Conservation (phyloP, 306 rosid species). For the Ochetophila trinervis region DNA sequence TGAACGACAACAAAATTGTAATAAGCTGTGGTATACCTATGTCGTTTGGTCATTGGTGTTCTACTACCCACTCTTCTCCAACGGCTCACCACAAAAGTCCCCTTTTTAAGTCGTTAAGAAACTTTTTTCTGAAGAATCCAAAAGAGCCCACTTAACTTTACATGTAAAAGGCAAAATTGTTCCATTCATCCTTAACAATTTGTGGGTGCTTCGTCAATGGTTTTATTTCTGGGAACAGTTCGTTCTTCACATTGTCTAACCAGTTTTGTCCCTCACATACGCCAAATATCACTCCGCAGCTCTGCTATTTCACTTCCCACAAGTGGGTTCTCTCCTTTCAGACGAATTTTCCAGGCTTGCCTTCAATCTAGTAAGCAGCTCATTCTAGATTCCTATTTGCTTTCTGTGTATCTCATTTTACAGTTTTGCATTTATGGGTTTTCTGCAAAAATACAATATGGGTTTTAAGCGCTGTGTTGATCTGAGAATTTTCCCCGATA, state of each 20-base stretch:
- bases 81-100: too few species aligned
- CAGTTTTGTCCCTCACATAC: conserved; percentile 26
- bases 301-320: conserved; percentile 32
- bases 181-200: too few species aligned
- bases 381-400: neutral
- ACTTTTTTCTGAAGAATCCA: too few species aligned
- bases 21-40: too few species aligned
- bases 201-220: conserved; percentile 23
- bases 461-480: neutral
- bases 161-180: too few species aligned
- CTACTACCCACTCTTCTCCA: too few species aligned
- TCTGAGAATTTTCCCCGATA: neutral
- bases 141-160: too few species aligned
- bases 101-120: too few species aligned
- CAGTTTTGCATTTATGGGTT: neutral
- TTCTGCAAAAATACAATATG: too few species aligned
- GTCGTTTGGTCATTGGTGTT: too few species aligned
- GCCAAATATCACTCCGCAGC: conserved; percentile 34
- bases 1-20: too few species aligned
- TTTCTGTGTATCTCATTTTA: neutral
- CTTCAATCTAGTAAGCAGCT: conserved; percentile 49
- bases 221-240: conserved; percentile 44
- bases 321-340: conserved; percentile 37
- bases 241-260: conserved; percentile 53
- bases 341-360: conserved; percentile 33